Evolutionary conservation across 2,329 filamentous ascomycete genomes (phyloP).

Genomic region (Coccinonectria pachysandricola): DNA sequence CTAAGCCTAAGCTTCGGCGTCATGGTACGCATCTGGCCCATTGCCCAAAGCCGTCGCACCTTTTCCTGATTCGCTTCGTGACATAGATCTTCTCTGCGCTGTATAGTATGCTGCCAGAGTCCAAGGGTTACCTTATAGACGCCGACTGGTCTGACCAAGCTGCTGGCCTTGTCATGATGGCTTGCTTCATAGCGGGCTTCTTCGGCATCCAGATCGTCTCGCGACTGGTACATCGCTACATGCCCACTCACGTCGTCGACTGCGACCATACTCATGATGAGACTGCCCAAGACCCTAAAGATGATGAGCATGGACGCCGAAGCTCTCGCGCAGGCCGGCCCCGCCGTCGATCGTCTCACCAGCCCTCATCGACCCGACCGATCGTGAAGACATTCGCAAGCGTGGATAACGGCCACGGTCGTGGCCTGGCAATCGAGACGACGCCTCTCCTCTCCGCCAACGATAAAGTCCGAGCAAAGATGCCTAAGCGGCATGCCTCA

Average conservation of each 20-base stretch:
- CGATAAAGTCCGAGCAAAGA: slow-evolving; percentile 14
- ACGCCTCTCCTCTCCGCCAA: slow-evolving; percentile 37
- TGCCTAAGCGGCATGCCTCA: slow-evolving; percentile 20
- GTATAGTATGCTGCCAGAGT: slow-evolving; percentile 85
- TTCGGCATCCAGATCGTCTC: slow-evolving; percentile 67
- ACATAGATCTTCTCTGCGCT: slow-evolving; percentile 77
- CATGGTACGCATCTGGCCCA: no score
- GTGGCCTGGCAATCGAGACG: slow-evolving; percentile 28
- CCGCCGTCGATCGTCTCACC: slow-evolving; percentile 19
- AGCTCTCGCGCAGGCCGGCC: slow-evolving; percentile 23
- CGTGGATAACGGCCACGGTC: slow-evolving; percentile 11
- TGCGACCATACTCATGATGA: slow-evolving; percentile 67
- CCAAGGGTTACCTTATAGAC: slow-evolving; percentile 64
- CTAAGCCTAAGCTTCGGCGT: slow-evolving; percentile 91
- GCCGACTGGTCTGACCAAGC: slow-evolving; percentile 55
- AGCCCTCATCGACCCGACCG: slow-evolving; percentile 14
- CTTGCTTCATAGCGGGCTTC: slow-evolving; percentile 60
- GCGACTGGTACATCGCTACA: slow-evolving; percentile 58
- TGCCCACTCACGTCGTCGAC: slow-evolving; percentile 71
- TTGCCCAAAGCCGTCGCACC: no score
- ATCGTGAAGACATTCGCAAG: slow-evolving; percentile 11
- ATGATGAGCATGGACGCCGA: slow-evolving; percentile 15
- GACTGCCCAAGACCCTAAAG: slow-evolving; percentile 22
- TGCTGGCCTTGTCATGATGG: slow-evolving; percentile 61
- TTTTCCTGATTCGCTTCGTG: neutral